Evolutionary conservation across 495 filamentous ascomycete genomes (phyloP).

Genomic region (Penicillium arizonense): DNA sequence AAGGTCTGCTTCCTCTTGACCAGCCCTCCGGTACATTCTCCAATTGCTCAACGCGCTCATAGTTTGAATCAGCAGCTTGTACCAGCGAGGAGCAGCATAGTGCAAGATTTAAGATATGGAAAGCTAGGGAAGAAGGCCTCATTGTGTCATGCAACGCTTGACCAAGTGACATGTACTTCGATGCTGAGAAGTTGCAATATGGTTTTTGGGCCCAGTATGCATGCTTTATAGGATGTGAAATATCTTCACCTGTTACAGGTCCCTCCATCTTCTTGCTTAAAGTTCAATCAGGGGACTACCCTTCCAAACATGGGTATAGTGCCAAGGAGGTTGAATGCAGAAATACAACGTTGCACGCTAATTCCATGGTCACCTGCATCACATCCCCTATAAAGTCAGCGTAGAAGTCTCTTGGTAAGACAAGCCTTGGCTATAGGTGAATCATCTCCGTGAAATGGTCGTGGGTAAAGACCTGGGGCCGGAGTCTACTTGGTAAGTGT

Average conservation of each 20-base stretch:
- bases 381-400: neutral
- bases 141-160: constrained; percentile 2
- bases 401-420: too few species aligned
- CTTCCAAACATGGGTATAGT: neutral
- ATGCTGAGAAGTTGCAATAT: too few species aligned
- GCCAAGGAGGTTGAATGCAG: neutral
- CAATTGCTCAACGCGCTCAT: constrained; percentile 48
- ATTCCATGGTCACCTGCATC: neutral
- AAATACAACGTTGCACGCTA: constrained; percentile 1
- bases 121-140: constrained; percentile 3
- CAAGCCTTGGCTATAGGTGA: too few species aligned
- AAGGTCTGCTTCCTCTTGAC: constrained; percentile 36
- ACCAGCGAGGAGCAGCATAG: constrained; percentile 3
- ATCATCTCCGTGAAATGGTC: too few species aligned
- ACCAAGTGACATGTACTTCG: neutral
- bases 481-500: too few species aligned
- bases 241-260: too few species aligned
- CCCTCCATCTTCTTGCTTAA: too few species aligned
- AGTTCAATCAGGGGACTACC: too few species aligned
- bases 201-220: neutral
- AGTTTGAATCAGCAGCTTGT: constrained; percentile 3
- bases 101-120: constrained; percentile 12
- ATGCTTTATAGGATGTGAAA: neutral
- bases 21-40: constrained; percentile 43
- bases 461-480: too few species aligned